Conservation (phyloP, 352 stramenopile species). For the Elongisporangium anandrum region DNA sequence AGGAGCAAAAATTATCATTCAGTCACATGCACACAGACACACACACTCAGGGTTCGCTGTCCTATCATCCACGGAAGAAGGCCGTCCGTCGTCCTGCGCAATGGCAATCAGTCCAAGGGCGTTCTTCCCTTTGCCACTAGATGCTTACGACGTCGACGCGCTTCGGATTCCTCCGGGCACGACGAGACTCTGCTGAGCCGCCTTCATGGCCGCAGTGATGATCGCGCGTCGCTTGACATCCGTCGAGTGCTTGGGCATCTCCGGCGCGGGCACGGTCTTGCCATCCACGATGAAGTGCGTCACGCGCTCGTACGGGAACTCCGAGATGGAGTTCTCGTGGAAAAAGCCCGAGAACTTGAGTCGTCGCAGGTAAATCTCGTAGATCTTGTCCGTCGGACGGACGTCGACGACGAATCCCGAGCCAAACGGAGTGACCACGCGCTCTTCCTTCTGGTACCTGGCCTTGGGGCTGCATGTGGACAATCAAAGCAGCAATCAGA, state of each 20-base stretch:
- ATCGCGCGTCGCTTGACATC: conserved; percentile 67
- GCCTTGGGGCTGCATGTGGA: conserved; percentile 29
- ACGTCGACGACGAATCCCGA: conserved; percentile 72
- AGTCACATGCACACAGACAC: not conserved
- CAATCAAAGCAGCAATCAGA: not conserved
- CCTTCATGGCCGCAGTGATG: conserved; percentile 67
- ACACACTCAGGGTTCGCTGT: conserved; percentile 2
- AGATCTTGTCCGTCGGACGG: conserved; percentile 62
- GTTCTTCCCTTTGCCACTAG: not conserved
- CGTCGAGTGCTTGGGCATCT: conserved; percentile 61
- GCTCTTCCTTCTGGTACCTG: conserved; percentile 74
- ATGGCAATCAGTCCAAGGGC: not conserved
- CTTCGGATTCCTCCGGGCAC: not conserved
- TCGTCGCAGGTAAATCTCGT: conserved; percentile 73
- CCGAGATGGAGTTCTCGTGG: conserved; percentile 52
- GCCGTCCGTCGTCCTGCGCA: not conserved
- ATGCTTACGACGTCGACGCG: not conserved
- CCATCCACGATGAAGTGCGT: conserved; percentile 84
- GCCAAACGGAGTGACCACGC: conserved; percentile 70
- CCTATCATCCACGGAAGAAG: not conserved
- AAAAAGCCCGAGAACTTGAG: conserved; percentile 70
- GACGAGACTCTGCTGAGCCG: conserved; percentile 15
- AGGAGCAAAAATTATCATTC: not conserved
- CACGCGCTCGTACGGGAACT: conserved; percentile 82
- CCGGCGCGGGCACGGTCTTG: conserved; percentile 52